Percentiles rank a stretch among this genome's conserved stretches.
phyloP scores from a whole-genome alignment of 768 basidiomycete species.

The Mycena olivaceomarginata region DNA sequence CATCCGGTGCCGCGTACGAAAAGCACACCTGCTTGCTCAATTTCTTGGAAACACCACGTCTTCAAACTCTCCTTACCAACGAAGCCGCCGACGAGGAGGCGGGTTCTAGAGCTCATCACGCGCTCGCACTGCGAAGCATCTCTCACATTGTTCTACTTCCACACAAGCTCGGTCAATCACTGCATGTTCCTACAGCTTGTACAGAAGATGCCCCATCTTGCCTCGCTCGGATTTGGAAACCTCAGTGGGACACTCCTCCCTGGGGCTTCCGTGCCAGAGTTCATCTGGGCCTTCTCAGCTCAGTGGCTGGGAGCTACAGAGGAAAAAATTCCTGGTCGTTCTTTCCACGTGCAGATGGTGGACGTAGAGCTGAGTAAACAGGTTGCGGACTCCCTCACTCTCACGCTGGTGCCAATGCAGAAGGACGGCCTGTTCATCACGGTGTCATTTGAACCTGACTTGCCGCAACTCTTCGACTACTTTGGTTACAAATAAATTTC shows the following conservation, averaged over 20 bases:
- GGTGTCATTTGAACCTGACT: not conserved
- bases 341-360: not conserved
- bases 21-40: conserved; percentile 12
- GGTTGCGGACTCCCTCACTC: not conserved
- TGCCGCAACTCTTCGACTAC: too few relatives aligned
- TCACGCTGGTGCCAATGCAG: not conserved
- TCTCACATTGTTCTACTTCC: not conserved
- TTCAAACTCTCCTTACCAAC: conserved; percentile 2
- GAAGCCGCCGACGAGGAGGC: conserved; percentile 19
- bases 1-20: too few relatives aligned
- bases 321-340: too few relatives aligned
- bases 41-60: conserved; percentile 2
- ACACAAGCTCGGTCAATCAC: not conserved
- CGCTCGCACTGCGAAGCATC: conserved; percentile 22
- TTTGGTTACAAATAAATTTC: too few relatives aligned
- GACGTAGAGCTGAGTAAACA: not conserved
- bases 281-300: not conserved
- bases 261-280: too few relatives aligned
- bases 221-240: conserved; percentile 8
- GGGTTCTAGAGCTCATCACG: not conserved
- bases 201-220: not conserved
- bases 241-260: not conserved
- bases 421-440: not conserved
- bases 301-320: not conserved
- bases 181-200: not conserved